Conservation (phyloP, 768 basidiomycete genomes). For the Strobilomyces dryophilus region DNA sequence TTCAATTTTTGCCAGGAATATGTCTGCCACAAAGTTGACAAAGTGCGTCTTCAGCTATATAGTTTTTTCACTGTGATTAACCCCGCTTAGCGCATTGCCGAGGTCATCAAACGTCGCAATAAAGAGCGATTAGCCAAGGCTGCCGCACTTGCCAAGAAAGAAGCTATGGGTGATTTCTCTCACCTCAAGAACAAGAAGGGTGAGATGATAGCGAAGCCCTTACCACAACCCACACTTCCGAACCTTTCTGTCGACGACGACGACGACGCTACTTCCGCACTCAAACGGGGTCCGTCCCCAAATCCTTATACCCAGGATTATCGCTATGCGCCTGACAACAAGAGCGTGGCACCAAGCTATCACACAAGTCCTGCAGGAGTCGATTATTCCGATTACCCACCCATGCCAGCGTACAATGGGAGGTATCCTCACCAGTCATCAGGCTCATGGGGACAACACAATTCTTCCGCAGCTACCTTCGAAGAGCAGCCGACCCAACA, state of each 20-base stretch:
- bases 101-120: conserved; percentile 88
- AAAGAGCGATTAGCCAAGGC: conserved; percentile 81
- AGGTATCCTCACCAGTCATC: conserved; percentile 58
- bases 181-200: conserved; percentile 94
- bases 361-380: conserved; percentile 39
- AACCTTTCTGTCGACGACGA: conserved; percentile 84
- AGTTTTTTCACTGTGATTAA: conserved; percentile 10
- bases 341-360: conserved; percentile 35
- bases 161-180: conserved; percentile 87
- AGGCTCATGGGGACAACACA: conserved; percentile 52
- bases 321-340: conserved; percentile 49
- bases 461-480: conserved; percentile 54
- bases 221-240: conserved; percentile 94
- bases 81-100: conserved; percentile 72
- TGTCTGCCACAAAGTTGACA: conserved; percentile 98
- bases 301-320: conserved; percentile 55
- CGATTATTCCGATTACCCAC: conserved; percentile 48
- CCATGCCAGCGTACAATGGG: conserved; percentile 71
- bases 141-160: conserved; percentile 79
- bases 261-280: conserved; percentile 52
- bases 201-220: conserved; percentile 68
- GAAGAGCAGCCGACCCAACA: conserved; percentile 46
- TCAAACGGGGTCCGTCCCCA: conserved; percentile 51
- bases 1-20: conserved; percentile 62
- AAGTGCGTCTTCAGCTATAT: conserved; percentile 45